Evolutionary conservation across 2,329 filamentous ascomycete genomes (phyloP), one percentile per base, ranked within the genome.

Genomic region (Cytospora mali): DNA sequence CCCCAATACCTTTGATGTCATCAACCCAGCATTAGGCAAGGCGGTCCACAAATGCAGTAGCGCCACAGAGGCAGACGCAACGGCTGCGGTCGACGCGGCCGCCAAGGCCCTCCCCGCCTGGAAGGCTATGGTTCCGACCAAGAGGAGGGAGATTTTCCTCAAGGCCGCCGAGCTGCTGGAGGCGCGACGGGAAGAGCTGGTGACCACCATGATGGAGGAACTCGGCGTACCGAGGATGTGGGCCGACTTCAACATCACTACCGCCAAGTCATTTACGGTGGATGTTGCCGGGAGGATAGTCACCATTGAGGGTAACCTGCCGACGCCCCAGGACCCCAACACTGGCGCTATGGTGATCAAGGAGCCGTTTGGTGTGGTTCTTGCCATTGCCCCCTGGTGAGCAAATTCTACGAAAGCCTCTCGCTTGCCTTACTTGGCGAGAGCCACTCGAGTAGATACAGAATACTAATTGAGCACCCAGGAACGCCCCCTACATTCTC

Each of bases 351-450:
- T 95, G 67, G 77, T 96, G 4, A 75, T 88, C 66, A 88, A 87
- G 71, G 90, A 93, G 75, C 91, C 92, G 0, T 92, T 86, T 69
- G 92, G 92, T 1, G 91, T 95, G 9, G 81, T 93, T 18, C 77
- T 96, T 31, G 88, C 86, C 3, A 92, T 96, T 73, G 90, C 89
- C 2, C 91, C 92, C 11, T 96, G 92, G 92, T 93, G 79, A 69
- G 77, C 68, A 11, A 25, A 27, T 49, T 31, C 33, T 57, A n/a
- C 11, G 11, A 16, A 2, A 25, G 13, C 49, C 21, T 25, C 23
- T 35, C 53, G 48, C 58, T n/a, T 11, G 11, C 9, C 11, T n/a
- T 13, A 21, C 11, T 21, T 28, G 29, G 29, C n/a, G n/a, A 46
- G n/a, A 39, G 27, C 11, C 14, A 21, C 31, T 35, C 25, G n/a